Conservation (phyloP, 345 rosid species). For the Capsella bursapastoris region DNA sequence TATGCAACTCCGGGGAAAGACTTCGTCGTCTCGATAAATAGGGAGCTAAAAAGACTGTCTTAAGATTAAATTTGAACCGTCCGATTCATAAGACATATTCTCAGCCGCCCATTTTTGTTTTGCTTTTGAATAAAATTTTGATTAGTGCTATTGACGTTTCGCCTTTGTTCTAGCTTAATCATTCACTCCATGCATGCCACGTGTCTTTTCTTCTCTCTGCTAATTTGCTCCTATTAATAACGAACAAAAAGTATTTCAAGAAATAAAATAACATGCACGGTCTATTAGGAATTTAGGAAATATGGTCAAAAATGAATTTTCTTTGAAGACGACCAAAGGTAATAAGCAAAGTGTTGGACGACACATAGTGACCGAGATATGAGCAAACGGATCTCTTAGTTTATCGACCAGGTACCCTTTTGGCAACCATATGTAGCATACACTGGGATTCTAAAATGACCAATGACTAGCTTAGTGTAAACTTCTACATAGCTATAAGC, state of each 20-base stretch:
- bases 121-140: not conserved
- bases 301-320: not conserved
- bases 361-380: not conserved
- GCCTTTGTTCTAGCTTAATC: conserved; percentile 46
- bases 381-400: not conserved
- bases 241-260: not conserved
- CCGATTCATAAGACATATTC: conserved; percentile 18
- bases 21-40: conserved; percentile 44
- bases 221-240: conserved; percentile 31
- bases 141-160: conserved; percentile 26
- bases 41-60: conserved; percentile 32
- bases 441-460: no score
- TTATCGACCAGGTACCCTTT: not conserved
- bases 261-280: no score
- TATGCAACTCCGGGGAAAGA: conserved; percentile 21
- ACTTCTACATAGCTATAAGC: no score
- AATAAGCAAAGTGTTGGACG: not conserved
- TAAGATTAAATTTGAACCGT: conserved; percentile 28
- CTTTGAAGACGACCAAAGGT: not conserved
- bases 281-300: not conserved
- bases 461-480: no score
- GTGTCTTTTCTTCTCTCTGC: conserved; percentile 14
- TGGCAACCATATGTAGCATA: no score
- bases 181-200: conserved; percentile 8
- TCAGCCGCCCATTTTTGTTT: conserved; percentile 24